Conservation (phyloP, 345 rosid genomes). For the Viola odorata region DNA sequence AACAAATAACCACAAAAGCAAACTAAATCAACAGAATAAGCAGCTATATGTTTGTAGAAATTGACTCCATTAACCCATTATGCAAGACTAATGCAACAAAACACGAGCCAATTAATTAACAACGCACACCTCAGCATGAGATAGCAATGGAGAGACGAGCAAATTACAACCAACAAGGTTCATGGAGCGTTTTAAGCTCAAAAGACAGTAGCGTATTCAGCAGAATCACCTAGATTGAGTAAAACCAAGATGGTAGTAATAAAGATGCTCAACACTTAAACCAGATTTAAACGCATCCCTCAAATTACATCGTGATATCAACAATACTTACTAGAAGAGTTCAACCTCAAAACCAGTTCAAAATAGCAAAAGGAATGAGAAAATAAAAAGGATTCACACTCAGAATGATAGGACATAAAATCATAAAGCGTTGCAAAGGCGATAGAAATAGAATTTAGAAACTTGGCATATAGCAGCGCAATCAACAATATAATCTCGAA, state of each 20-base stretch:
- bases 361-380: too few species aligned
- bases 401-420: too few species aligned
- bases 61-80: too few species aligned
- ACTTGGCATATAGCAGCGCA: too few species aligned
- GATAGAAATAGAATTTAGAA: too few species aligned
- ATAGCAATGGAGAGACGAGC: neutral
- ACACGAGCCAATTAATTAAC: neutral
- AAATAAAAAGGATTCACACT: too few species aligned
- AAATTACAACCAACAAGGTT: too few species aligned
- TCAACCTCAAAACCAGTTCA: too few species aligned
- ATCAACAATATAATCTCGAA: neutral
- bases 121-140: neutral
- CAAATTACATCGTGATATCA: neutral
- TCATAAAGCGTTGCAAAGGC: too few species aligned
- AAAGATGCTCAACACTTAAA: neutral
- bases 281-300: neutral
- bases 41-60: neutral
- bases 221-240: neutral
- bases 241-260: neutral
- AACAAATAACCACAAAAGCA: slow-evolving; percentile 1
- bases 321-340: too few species aligned
- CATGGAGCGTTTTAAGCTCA: too few species aligned
- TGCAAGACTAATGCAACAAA: neutral
- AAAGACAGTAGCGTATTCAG: neutral
- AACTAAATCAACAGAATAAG: neutral